Conservation (phyloP, 805 yeast genomes). For the Candida andamanensis region DNA sequence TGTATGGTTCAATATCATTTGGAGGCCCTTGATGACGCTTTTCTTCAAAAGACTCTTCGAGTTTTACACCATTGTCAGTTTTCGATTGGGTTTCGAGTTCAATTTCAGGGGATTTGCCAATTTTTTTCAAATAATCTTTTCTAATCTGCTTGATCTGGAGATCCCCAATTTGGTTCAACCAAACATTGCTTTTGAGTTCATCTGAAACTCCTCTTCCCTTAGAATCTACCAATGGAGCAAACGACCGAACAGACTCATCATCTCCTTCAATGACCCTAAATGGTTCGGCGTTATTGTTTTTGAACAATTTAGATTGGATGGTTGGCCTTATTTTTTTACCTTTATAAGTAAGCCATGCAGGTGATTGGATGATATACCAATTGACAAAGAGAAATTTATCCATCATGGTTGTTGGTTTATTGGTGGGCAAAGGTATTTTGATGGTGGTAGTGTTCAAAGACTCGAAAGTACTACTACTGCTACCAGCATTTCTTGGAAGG, state of each 20-base stretch:
- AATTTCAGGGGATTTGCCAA: conserved; percentile 5
- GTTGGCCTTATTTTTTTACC: conserved; percentile 20
- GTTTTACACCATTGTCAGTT: conserved; percentile 1
- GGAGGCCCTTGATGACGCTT: too few relatives aligned
- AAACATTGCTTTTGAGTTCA: conserved; percentile 26
- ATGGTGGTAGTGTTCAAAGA: conserved; percentile 25
- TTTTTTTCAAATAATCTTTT: conserved; percentile 11
- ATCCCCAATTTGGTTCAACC: conserved; percentile 38
- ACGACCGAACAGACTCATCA: conserved; percentile 24
- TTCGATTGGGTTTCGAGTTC: conserved; percentile 7
- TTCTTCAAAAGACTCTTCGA: conserved; percentile 2
- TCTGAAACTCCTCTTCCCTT: conserved; percentile 28
- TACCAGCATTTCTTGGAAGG: conserved; percentile 14
- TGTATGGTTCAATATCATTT: conserved; percentile 4
- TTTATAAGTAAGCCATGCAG: conserved; percentile 38
- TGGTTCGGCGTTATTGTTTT: conserved; percentile 15
- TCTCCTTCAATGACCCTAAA: conserved; percentile 15
- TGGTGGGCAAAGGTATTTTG: conserved; percentile 31
- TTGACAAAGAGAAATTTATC: conserved; percentile 40
- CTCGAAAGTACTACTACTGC: conserved; percentile 23
- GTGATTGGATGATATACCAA: conserved; percentile 40
- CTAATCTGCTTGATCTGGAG: conserved; percentile 25
- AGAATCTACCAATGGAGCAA: conserved; percentile 35
- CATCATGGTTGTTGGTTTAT: conserved; percentile 29
- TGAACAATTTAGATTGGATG: conserved; percentile 22